These are phyloP conservation scores for Capsicum pubescens DNA, from an alignment of 257 asterid species.

Conservation along the genomic window DNA sequence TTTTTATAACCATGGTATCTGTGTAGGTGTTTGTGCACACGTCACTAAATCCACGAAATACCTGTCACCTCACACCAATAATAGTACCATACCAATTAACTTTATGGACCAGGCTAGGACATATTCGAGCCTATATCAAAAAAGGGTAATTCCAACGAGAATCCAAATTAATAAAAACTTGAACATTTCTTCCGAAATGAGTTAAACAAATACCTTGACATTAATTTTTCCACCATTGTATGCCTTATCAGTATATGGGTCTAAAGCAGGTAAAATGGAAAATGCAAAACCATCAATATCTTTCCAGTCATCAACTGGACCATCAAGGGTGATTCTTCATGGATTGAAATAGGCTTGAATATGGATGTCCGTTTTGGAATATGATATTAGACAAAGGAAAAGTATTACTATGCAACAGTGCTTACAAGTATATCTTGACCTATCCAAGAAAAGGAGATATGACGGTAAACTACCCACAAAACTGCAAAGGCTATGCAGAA, in stretches of 20 bases:
- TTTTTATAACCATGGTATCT: too few species aligned
- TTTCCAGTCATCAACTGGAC: conserved; percentile 61
- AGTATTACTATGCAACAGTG: too few species aligned
- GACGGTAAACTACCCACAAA: too few species aligned
- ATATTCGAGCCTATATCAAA: neutral
- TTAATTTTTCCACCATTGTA: conserved; percentile 62
- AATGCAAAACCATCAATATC: conserved; percentile 51
- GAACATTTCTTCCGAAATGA: neutral
- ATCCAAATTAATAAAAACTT: neutral
- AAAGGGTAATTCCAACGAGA: neutral
- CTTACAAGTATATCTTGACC: too few species aligned
- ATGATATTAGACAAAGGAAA: too few species aligned
- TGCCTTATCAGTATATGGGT: conserved; percentile 61
- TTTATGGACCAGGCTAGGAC: too few species aligned
- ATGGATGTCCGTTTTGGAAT: conserved; percentile 48
- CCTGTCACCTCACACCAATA: too few species aligned
- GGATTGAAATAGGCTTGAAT: conserved; percentile 54
- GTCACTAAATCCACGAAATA: too few species aligned
- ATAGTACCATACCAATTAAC: too few species aligned
- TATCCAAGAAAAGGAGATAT: too few species aligned
- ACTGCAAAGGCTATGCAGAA: too few species aligned
- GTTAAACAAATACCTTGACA: conserved; percentile 48
- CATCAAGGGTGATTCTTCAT: conserved; percentile 65
- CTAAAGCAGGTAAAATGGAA: conserved; percentile 59
- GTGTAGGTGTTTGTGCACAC: too few species aligned